Percentiles rank a stretch among this genome's conserved stretches.
phyloP scores from a whole-genome alignment of 768 basidiomycete species.

The Tulasnella sp. region DNA sequence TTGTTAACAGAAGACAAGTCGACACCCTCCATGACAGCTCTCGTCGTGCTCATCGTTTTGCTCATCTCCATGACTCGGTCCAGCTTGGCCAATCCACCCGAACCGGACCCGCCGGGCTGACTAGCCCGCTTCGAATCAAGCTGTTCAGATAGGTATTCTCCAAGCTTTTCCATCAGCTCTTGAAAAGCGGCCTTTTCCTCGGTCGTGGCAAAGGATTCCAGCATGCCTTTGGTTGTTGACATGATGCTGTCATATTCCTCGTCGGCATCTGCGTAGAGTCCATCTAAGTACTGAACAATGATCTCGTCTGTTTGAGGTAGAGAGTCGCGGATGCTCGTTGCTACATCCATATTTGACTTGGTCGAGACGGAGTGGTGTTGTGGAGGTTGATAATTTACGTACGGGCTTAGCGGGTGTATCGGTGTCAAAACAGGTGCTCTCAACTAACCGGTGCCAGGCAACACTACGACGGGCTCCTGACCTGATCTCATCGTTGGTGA shows the following conservation, averaged over 20 bases:
- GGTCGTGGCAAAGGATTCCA: conserved; percentile 69
- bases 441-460: too few relatives aligned
- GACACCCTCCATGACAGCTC: conserved; percentile 78
- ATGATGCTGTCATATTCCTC: conserved; percentile 82
- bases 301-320: conserved; percentile 67
- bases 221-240: conserved; percentile 70
- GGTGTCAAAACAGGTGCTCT: background rate
- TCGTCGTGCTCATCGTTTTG: conserved; percentile 75
- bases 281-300: conserved; percentile 83
- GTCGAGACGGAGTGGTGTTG: background rate
- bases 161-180: conserved; percentile 66
- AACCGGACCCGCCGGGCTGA: conserved; percentile 19
- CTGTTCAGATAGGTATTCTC: conserved; percentile 33
- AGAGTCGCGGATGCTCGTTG: conserved; percentile 35
- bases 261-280: conserved; percentile 84
- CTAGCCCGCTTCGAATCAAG: conserved; percentile 30
- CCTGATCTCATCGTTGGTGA: too few relatives aligned
- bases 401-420: background rate
- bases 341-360: conserved; percentile 31
- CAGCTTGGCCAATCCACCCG: conserved; percentile 45
- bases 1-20: conserved; percentile 92
- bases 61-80: conserved; percentile 90
- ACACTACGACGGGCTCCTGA: too few relatives aligned
- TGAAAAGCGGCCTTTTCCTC: conserved; percentile 58
- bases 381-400: background rate